Evolutionary conservation across 306 rosid genomes (phyloP).

Genomic region (Dryas alaskensis): DNA sequence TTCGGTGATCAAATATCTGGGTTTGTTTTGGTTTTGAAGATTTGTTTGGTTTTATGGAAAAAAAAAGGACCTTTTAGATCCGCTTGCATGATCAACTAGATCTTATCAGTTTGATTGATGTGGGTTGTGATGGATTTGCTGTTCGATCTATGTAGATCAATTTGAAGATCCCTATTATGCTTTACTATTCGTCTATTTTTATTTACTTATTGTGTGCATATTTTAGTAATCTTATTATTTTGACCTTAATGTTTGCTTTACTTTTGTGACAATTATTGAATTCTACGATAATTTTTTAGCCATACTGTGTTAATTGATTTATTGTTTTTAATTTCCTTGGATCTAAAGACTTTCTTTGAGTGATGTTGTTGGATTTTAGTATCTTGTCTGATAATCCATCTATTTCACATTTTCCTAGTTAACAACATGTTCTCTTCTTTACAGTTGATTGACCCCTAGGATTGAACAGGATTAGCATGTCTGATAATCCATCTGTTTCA

Average conservation of each 20-base stretch:
- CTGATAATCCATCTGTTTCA: background rate
- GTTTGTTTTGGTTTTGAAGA: background rate
- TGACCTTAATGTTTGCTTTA: background rate
- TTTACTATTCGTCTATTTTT: background rate
- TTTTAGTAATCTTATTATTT: background rate
- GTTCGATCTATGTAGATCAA: background rate
- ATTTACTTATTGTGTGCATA: background rate
- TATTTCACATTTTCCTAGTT: background rate
- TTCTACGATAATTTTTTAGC: background rate
- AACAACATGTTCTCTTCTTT: too few species aligned
- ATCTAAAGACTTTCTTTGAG: background rate
- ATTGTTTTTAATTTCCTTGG: background rate
- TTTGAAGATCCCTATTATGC: background rate
- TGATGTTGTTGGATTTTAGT: background rate
- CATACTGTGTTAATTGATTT: background rate
- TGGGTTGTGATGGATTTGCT: background rate
- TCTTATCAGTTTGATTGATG: constrained; percentile 22
- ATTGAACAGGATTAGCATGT: background rate
- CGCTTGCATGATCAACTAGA: background rate
- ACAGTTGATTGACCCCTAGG: background rate
- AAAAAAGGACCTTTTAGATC: background rate
- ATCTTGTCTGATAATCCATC: background rate
- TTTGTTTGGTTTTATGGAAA: background rate
- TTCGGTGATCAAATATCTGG: background rate
- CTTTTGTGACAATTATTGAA: background rate